Evolutionary conservation across 2,329 filamentous ascomycete genomes (phyloP).

Genomic region (Xylaria sp.): DNA sequence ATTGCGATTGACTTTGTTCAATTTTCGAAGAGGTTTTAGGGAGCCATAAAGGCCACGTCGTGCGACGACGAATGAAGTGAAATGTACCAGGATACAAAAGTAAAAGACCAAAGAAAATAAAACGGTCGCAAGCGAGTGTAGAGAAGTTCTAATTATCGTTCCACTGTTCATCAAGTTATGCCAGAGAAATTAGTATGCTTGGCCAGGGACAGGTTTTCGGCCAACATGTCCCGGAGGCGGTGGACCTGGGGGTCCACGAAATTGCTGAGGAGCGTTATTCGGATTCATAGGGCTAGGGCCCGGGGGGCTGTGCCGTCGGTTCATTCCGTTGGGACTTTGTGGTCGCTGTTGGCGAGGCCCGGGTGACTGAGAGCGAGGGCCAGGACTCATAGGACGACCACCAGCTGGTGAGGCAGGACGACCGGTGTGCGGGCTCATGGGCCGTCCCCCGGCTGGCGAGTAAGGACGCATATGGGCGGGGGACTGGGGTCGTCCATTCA

Average conservation of each 20-base stretch:
- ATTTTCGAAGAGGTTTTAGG: constrained; percentile 21
- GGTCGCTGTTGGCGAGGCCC: constrained; percentile 43
- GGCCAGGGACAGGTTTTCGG: constrained; percentile 68
- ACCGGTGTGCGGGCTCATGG: constrained; percentile 36
- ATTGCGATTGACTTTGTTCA: constrained; percentile 27
- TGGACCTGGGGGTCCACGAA: constrained; percentile 49
- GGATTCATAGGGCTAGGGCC: constrained; percentile 62
- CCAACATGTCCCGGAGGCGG: constrained; percentile 57
- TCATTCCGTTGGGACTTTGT: constrained; percentile 57
- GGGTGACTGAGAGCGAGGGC: constrained; percentile 36
- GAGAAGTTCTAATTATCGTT: constrained; percentile 50
- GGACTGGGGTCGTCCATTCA: constrained; percentile 47
- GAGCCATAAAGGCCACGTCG: constrained; percentile 33
- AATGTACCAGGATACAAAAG: constrained; percentile 37
- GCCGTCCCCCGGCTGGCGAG: constrained; percentile 50
- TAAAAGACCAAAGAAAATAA: constrained; percentile 41
- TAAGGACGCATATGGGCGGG: constrained; percentile 50
- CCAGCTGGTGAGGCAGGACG: constrained; percentile 43
- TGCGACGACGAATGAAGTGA: constrained; percentile 37
- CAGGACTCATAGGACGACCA: constrained; percentile 45
- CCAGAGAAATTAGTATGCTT: constrained; percentile 57
- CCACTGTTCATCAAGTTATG: constrained; percentile 47
- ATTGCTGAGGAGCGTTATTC: constrained; percentile 47
- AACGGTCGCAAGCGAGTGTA: constrained; percentile 50
- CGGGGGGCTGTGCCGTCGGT: constrained; percentile 56